Evolutionary conservation across 2,329 filamentous ascomycete genomes (phyloP).

Genomic region (Aureobasidium sp.): DNA sequence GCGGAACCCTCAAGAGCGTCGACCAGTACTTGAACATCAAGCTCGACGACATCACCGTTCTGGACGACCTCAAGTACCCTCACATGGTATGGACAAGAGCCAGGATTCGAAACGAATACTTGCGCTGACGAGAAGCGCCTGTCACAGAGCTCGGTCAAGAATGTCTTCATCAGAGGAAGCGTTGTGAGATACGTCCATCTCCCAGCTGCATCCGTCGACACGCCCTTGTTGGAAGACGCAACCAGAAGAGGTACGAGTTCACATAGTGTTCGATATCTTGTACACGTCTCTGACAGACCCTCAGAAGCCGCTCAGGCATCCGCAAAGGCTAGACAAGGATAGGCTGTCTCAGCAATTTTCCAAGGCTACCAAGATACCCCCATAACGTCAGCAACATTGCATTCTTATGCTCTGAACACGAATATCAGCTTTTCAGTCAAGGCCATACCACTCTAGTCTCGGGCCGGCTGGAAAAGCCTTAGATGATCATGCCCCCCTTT

Average conservation of each 20-base stretch:
- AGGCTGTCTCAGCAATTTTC: background rate
- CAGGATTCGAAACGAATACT: background rate
- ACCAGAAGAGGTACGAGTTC: slow-evolving; percentile 65
- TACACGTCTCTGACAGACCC: background rate
- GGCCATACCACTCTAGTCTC: background rate
- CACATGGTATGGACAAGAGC: slow-evolving; percentile 61
- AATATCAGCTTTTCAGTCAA: background rate
- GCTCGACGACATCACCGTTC: slow-evolving; percentile 86
- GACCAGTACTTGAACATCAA: slow-evolving; percentile 99
- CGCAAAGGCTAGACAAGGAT: slow-evolving; percentile 30
- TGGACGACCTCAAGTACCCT: slow-evolving; percentile 90
- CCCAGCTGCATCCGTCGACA: slow-evolving; percentile 74
- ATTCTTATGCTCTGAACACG: background rate
- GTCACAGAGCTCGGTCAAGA: slow-evolving; percentile 70
- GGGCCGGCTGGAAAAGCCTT: background rate
- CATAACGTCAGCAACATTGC: background rate
- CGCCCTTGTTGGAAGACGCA: slow-evolving; percentile 81
- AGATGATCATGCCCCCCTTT: slow-evolving; percentile 14
- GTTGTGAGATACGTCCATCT: slow-evolving; percentile 91
- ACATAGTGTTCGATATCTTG: background rate
- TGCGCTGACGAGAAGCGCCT: slow-evolving; percentile 1
- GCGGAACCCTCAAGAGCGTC: slow-evolving; percentile 90
- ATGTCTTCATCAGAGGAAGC: slow-evolving; percentile 89
- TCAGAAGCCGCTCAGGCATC: slow-evolving; percentile 29
- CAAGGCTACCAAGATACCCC: slow-evolving; percentile 10